Percentiles rank a stretch among this genome's conserved stretches.
Evolutionary conservation across 441 rosid species (phyloP).

Genomic region (Erodium texanum): DNA sequence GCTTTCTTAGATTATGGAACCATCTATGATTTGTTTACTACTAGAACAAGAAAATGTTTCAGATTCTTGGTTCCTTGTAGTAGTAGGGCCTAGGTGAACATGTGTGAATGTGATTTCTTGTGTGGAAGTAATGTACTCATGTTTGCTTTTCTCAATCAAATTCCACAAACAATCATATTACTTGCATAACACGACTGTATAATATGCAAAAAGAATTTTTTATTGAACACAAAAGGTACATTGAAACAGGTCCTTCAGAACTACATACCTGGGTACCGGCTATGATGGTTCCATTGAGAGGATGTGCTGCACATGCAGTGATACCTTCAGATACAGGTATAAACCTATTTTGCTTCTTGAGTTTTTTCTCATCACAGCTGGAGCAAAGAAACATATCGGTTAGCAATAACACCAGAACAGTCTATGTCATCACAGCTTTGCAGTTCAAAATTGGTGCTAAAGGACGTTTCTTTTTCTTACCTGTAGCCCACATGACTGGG

Average conservation of each 20-base stretch:
- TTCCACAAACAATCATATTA: too few species aligned
- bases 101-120: too few species aligned
- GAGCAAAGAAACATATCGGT: slow-evolving; percentile 8
- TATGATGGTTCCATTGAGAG: slow-evolving; percentile 53
- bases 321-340: slow-evolving; percentile 62
- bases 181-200: too few species aligned
- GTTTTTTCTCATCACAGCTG: slow-evolving; percentile 37
- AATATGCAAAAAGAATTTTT: too few species aligned
- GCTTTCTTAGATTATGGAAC: not conserved
- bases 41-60: not conserved
- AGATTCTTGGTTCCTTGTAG: too few species aligned
- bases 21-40: not conserved
- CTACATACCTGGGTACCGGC: slow-evolving; percentile 81
- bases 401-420: slow-evolving; percentile 3
- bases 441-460: not conserved
- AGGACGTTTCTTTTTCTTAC: slow-evolving; percentile 28
- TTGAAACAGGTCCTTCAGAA: slow-evolving; percentile 7
- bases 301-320: slow-evolving; percentile 67
- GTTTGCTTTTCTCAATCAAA: too few species aligned
- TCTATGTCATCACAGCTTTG: not conserved
- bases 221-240: not conserved
- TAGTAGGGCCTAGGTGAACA: too few species aligned
- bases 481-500: slow-evolving; percentile 76
- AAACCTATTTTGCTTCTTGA: slow-evolving; percentile 46
- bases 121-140: too few species aligned